Evolutionary conservation across 2,329 filamentous ascomycete genomes (phyloP).

Genomic region (Coleophoma crateriformis): DNA sequence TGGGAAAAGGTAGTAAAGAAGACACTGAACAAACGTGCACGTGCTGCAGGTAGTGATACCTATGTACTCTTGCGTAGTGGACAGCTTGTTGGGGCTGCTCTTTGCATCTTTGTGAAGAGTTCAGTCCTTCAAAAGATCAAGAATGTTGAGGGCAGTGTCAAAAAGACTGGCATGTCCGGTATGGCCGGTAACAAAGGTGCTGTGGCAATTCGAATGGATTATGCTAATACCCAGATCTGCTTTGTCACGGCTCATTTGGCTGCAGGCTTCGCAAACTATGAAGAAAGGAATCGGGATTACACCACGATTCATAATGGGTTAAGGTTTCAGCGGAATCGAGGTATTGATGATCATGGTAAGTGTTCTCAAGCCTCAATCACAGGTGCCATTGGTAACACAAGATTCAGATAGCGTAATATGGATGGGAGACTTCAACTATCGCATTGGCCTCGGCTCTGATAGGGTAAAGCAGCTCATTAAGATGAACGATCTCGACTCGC

Average conservation of each 20-base stretch:
- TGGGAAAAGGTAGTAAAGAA: constrained; percentile 82
- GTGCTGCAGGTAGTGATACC: constrained; percentile 59
- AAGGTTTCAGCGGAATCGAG: constrained; percentile 82
- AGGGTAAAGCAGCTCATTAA: constrained; percentile 70
- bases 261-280: constrained; percentile 93
- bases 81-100: constrained; percentile 87
- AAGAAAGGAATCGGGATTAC: constrained; percentile 95
- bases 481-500: constrained; percentile 63
- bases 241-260: constrained; percentile 96
- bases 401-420: constrained; percentile 69
- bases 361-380: background rate
- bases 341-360: constrained; percentile 83
- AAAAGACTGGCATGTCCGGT: constrained; percentile 90
- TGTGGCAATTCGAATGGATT: constrained; percentile 93
- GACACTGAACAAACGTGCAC: constrained; percentile 69
- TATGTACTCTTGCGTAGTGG: constrained; percentile 90
- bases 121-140: constrained; percentile 78
- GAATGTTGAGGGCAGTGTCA: constrained; percentile 93
- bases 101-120: constrained; percentile 85
- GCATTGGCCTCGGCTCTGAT: constrained; percentile 80
- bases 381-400: constrained; percentile 14
- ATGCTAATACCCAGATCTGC: constrained; percentile 85
- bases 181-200: constrained; percentile 98
- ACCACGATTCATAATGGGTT: constrained; percentile 61
- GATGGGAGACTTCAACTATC: constrained; percentile 98